Conservation (phyloP, 371 early-diverging fungal genomes). For the Rhizopus arrhizus region DNA sequence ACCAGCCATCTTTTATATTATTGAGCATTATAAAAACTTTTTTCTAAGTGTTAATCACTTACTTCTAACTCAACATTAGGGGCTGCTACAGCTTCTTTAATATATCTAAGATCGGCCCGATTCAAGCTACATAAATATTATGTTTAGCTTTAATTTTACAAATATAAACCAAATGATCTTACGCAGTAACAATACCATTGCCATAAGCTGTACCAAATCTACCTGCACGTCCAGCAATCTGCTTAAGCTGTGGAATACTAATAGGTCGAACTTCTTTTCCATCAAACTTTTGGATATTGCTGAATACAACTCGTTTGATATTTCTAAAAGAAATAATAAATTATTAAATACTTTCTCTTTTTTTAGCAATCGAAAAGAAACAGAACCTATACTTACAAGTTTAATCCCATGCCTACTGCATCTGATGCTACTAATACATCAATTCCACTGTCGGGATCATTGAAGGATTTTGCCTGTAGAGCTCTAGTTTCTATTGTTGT, state of each 20-base stretch:
- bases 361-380: too few species aligned
- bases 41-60: not conserved
- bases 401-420: conserved; percentile 96
- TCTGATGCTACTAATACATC: conserved; percentile 93
- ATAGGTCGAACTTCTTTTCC: conserved; percentile 59
- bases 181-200: conserved; percentile 68
- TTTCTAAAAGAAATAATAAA: conserved; percentile 51
- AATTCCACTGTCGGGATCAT: conserved; percentile 77
- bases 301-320: conserved; percentile 87
- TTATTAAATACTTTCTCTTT: not conserved
- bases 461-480: conserved; percentile 88
- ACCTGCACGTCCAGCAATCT: conserved; percentile 96
- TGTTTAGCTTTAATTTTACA: too few species aligned
- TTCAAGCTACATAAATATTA: conserved; percentile 24
- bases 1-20: conserved; percentile 65
- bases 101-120: conserved; percentile 32
- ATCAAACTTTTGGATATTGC: conserved; percentile 76
- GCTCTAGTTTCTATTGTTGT: conserved; percentile 21
- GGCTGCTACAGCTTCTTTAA: conserved; percentile 34
- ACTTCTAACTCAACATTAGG: conserved; percentile 41
- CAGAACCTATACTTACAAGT: not conserved
- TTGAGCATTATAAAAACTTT: not conserved
- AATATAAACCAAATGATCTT: conserved; percentile 6
- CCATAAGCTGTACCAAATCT: conserved; percentile 75
- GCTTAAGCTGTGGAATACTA: conserved; percentile 82